These are phyloP conservation scores for Endoconidiophora polonica DNA, from an alignment of 2,329 filamentous ascomycete genomes.

Conservation along the genomic window DNA sequence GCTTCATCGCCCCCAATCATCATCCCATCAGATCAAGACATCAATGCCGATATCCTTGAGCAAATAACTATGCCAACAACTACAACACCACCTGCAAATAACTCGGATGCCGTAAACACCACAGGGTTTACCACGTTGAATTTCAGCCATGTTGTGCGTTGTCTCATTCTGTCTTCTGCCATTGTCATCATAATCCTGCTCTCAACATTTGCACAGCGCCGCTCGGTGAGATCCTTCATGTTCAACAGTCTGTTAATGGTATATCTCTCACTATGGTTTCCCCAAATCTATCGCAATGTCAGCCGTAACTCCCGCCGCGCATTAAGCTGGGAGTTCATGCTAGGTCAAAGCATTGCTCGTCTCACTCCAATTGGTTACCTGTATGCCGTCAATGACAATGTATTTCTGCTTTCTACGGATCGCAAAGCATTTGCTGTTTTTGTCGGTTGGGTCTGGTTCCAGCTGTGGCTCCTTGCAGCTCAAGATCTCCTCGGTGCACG, in stretches of 20 bases:
- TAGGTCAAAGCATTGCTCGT: constrained; percentile 66
- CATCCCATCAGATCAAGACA: constrained; percentile 45
- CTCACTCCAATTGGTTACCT: constrained; percentile 74
- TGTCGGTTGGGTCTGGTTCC: constrained; percentile 67
- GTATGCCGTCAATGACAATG: constrained; percentile 60
- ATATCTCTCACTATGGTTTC: constrained; percentile 83
- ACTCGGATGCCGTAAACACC: constrained; percentile 22
- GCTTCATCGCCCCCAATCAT: constrained; percentile 29
- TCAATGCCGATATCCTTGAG: constrained; percentile 42
- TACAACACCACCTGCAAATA: not conserved
- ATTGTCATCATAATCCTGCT: constrained; percentile 41
- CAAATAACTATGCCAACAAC: not conserved
- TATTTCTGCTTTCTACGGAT: constrained; percentile 54
- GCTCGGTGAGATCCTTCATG: constrained; percentile 36
- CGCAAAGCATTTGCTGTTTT: constrained; percentile 52
- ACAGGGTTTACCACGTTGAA: constrained; percentile 20
- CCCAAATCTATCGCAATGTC: constrained; percentile 81
- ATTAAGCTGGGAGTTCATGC: constrained; percentile 77
- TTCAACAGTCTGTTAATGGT: constrained; percentile 48
- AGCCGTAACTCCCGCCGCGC: constrained; percentile 84
- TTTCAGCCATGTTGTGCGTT: constrained; percentile 39
- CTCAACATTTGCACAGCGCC: constrained; percentile 44
- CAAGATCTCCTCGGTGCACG: constrained; percentile 78
- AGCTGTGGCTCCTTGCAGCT: constrained; percentile 59
- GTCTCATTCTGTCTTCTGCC: constrained; percentile 38